phyloP scores from a whole-genome alignment of 1,284 basidiomycete genomes.

The Pseudozyma sp. region DNA sequence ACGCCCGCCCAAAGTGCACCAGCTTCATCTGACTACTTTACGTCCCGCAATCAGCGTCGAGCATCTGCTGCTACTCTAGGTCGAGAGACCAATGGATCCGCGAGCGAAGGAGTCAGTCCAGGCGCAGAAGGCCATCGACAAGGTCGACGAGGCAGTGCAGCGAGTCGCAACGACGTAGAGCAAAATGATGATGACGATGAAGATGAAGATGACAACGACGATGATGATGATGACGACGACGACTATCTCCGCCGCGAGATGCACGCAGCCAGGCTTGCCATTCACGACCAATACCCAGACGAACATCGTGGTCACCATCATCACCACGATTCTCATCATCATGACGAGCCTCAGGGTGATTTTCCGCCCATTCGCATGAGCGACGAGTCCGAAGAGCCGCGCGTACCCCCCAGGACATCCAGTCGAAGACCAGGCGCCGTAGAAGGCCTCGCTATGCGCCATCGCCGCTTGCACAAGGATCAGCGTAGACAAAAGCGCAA shows the following conservation, averaged over 20 bases:
- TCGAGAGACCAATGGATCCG: background rate
- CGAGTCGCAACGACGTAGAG: too few relatives aligned
- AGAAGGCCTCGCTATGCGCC: slow-evolving; percentile 49
- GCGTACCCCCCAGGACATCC: slow-evolving; percentile 1
- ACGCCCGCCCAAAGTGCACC: slow-evolving; percentile 2
- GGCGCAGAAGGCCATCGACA: background rate
- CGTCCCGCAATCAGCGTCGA: slow-evolving; percentile 1
- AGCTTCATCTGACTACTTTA: slow-evolving; percentile 20
- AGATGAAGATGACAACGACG: background rate
- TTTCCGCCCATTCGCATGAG: slow-evolving; percentile 37
- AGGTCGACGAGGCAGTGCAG: background rate
- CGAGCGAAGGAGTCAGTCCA: slow-evolving; percentile 9
- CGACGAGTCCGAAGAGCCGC: slow-evolving; percentile 23
- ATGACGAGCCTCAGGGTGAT: slow-evolving; percentile 13
- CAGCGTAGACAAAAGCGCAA: slow-evolving; percentile 27
- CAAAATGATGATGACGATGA: background rate
- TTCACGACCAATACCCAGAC: slow-evolving; percentile 28
- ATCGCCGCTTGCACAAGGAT: slow-evolving; percentile 25
- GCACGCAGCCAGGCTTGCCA: slow-evolving; percentile 28
- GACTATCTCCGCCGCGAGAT: slow-evolving; percentile 27
- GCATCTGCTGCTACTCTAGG: slow-evolving; percentile 11
- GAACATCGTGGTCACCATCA: background rate
- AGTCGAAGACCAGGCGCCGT: slow-evolving; percentile 44
- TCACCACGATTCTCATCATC: background rate
- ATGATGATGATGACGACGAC: slow-evolving; percentile 22